Evolutionary conservation across 306 rosid species (phyloP), one percentile per base, ranked within the genome.

Genomic region (Castanospermum australe): DNA sequence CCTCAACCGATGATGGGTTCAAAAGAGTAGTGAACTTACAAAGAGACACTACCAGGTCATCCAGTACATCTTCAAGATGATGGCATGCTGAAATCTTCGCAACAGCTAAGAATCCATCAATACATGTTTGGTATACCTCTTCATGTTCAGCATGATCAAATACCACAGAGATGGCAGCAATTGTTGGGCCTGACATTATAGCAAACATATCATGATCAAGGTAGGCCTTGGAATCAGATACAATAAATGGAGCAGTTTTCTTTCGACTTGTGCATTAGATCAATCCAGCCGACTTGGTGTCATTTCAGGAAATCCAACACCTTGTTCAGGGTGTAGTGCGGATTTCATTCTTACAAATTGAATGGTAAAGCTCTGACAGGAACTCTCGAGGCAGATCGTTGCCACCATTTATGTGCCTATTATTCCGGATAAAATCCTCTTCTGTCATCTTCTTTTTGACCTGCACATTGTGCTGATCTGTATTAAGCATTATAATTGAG

Each of bases 121-220:
- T 83, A 75, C 95, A 90, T 18, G 92, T 88, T 85, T 90, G 91
- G 83, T 86, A 87, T 14, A 90, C 87, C 44, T 88, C 95, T 74
- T 88, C 92, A 22, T 88, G 90, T 70, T n/a, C n/a, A n/a, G n/a
- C n/a, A 57, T 91, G 90, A 84, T 91, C 97, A 86, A 91, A 89
- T 33, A 91, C 93, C 71, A 91, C 93, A 77, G 93, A 91, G 67
- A 91, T 87, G 15, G 97, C 97, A 73, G 97, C 97, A 84, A 91
- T 91, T 42, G 97, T 87, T 69, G 97, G 93, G 68, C 93, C 97
- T 1, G 93, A 89, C 92, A 89, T 87, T 75, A 91, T 84, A 63
- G 97, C 89, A 77, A 91, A 91, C 93, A 91, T 91, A 67, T 91
- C 93, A 5, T 82, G 89, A 83, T 91, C 92, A 77, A 91, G 89